Evolutionary conservation across 139 green algal genomes (phyloP), one percentile per base, ranked within the genome.

Genomic region (Tetradesmus lagerheimii): DNA sequence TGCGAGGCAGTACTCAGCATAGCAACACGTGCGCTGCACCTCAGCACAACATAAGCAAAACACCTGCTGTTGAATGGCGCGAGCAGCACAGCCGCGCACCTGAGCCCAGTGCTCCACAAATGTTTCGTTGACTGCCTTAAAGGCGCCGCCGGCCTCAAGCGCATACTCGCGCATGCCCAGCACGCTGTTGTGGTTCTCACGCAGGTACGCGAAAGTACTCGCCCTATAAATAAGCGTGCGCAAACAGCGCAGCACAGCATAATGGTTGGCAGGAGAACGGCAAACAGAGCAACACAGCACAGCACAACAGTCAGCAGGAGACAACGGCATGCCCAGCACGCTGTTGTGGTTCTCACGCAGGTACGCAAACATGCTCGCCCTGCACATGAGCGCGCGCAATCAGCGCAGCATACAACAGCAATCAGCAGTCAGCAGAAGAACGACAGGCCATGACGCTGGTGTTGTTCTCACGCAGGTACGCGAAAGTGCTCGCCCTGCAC

Each of bases 131-230:
- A 91, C 34, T 29, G 88, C 88, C 43, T 91, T 78, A 78, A 91
- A 91, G 50, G 31, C 38, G 57, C 86, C 85, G 18, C 85, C 85
- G 15, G 71, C 74, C 31, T 89, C 85, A 3, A 89, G 41, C 6
- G 85, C 85, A 74, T 62, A 89, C 71, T 97, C 93, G 3, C 96
- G 92, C 16, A 97, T 93, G 83, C 96, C 95, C 67, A 98, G 92
- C 92, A 98, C 94, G 80, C 91, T 95, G 95, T 97, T 97, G 92
- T 98, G 96, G 91, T 97, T 97, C 85, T 96, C 93, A 9, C 90
- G 82, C 31, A 96, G 92, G 91, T 96, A 97, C 6, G 88, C 88
- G 79, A 91, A 91, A 0, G 80, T 86, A 66, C 50, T 81, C 4
- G 53, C 43, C 71, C 83, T 88, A 64, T 11, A 78, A 39, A 38